Evolutionary conservation across 495 filamentous ascomycete genomes (phyloP), one percentile per base, ranked within the genome.

Genomic region (Daldinia grandis): DNA sequence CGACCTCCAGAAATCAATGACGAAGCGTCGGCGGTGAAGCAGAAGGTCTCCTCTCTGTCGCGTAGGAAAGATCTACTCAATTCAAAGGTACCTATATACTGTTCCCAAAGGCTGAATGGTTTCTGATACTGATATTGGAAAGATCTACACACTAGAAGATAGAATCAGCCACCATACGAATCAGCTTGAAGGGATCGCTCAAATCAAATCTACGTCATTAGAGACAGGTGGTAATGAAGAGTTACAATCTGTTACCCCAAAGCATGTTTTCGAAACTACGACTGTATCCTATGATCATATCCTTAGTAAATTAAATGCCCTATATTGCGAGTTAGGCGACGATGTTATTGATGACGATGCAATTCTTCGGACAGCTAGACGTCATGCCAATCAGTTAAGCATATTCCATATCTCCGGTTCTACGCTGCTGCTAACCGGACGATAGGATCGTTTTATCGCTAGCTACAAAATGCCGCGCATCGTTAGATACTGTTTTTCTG

Each of bases 371-470:
- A 60, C 40, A 49, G 75, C 75, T 2, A 64, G 59, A 54, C 58
- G 71, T 19, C 69, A 71, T 54, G 73, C 71, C 19, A 72, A 54
- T 49, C 69, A 72, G 75, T 77, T 68, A 56, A 64, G 70, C 40
- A n/a, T 27, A 21, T 54, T 56, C 10, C 1, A 33, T 17, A 12
- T 35, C 12, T 28, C 4, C 17, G 15, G 8, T 49, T 4, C 9
- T 12, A 33, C 14, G 25, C 12, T 12, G 15, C 24, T 51, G 35
- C 68, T 77, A 47, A 77, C 64, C 12, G 37, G 30, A 17, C 8
- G 4, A n/a, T 37, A 77, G 75, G 42, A 58, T 74, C 30, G 73
- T 77, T n/a, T 44, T 74, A 12, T 66, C 70, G 12, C 59, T 77
- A 19, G 74, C 75, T 10, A 70, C 64, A 5, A 74, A 69, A 35